These are phyloP conservation scores for Cladorrhinum sp. DNA, from an alignment of 2,329 filamentous ascomycete genomes.

Conservation along the genomic window DNA sequence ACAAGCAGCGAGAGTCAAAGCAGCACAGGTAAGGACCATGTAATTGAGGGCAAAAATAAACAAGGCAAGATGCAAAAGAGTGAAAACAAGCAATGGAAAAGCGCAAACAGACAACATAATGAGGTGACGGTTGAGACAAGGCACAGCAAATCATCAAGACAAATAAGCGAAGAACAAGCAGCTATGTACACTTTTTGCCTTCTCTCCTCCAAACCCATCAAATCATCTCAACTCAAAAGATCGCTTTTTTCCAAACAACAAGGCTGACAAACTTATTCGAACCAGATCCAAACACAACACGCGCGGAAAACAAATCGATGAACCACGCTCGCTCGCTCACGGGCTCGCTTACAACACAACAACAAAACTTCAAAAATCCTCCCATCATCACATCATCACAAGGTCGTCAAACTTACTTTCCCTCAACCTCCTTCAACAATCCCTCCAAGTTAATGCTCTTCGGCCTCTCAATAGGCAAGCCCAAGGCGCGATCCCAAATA, in stretches of 20 bases:
- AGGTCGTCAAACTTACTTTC: constrained; percentile 37
- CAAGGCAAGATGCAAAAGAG: too few relatives aligned
- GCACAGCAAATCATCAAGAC: background rate
- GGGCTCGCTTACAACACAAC: background rate
- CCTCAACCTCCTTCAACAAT: constrained; percentile 66
- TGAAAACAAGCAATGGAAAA: too few relatives aligned
- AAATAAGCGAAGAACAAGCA: background rate
- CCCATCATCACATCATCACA: background rate
- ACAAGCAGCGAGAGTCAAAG: too few relatives aligned
- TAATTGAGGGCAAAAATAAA: too few relatives aligned
- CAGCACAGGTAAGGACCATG: too few relatives aligned
- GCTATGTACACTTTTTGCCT: background rate
- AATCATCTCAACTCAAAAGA: background rate
- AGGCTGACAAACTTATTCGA: background rate
- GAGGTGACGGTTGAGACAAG: too few relatives aligned
- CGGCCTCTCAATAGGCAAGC: constrained; percentile 91
- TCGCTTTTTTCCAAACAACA: background rate
- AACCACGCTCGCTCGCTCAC: too few relatives aligned
- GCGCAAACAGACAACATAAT: too few relatives aligned
- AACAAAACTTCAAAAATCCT: background rate
- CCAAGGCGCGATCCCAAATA: constrained; percentile 92
- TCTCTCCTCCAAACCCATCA: background rate
- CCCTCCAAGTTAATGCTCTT: constrained; percentile 96
- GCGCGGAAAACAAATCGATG: too few relatives aligned
- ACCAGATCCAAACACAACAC: background rate